Base-by-base conservation (phyloP, 2,329 filamentous ascomycete genomes). In the Intubia oerlemansii region DNA sequence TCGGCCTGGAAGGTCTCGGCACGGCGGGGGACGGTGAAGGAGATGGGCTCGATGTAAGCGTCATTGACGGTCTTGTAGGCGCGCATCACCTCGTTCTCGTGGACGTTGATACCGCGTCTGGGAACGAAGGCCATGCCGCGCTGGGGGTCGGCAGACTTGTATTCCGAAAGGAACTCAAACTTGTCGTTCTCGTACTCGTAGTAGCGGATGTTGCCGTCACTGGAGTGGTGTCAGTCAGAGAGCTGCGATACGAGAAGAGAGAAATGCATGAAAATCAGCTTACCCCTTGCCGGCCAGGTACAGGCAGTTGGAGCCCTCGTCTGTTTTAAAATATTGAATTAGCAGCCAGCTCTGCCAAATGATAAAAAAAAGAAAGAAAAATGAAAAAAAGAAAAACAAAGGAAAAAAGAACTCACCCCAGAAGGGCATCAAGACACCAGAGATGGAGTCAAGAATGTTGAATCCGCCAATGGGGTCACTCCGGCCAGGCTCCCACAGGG, bases 111-210 rank as follows among this genome's bases (percentile, higher is more conserved):
- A 37, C 85, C 88, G 38, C 88, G 79, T 54, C 91, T 85, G 30
- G 88, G 88, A 47, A 95, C 54, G 52, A 98, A 95, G 19, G 81
- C 88, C 42, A 98, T 65, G 42, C 88, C 88, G 47, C 88, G 71
- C 56, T 98, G 88, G 18, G 88, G 85, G 39, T 98, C 88, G 22
- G 62, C 59, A n/a, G 88, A 95, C 55, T 93, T 92, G 64, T 95
- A 88, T 50, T 95, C 85, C 37, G 82, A 90, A 31, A 98, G 59
- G 52, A 79, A 92, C 53, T 98, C 85, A 47, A 98, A 93, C 53
- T 93, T 93, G 62, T 95, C 85, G 54, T 95, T 91, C 48, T 90
- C 79, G 46, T 90, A 91, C 54, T 98, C 88, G 50, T 79, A 98
- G 62, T 98, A 98, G 38, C 88, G 84, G 46, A 98, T 98, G 54